Evolutionary conservation across 352 stramenopile genomes (phyloP), one percentile per base, ranked within the genome.

Genomic region (Globisporangium camurandrum): DNA sequence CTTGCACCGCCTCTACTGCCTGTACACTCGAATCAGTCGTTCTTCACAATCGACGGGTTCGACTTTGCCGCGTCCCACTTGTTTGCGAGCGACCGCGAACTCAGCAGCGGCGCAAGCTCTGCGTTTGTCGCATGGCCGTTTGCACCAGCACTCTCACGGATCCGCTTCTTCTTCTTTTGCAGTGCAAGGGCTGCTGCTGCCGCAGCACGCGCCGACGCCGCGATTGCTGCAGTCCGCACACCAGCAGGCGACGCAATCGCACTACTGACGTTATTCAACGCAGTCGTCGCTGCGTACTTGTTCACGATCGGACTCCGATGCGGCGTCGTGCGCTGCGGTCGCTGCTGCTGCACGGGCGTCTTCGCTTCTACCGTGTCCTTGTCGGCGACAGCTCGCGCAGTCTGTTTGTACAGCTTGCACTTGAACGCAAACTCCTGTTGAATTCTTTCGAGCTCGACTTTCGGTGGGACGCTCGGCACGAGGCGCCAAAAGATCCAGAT

Each of bases 361-460:
- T 27, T n/a, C 26, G 26, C 17, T 12, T 64, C 37, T n/a, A n/a
- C n/a, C n/a, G n/a, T n/a, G n/a, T n/a, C n/a, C n/a, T n/a, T n/a
- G n/a, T n/a, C n/a, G n/a, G n/a, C n/a, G 24, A 24, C 54, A n/a
- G 62, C 59, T 42, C 53, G 26, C 6, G 46, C 41, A 0, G 59
- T 67, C 30, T 67, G 71, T 36, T 84, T 54, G 58, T 86, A 88
- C 36, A 91, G 51, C 46, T 75, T 67, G 33, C 62, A 77, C 65
- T 88, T 91, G 69, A 91, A 91, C 14, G 56, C 57, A 56, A 78
- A 80, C 55, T 91, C 79, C 37, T 84, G 74, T 49, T 76, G 61
- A 34, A 85, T 50, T 68, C 81, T 71, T 26, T 83, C 66, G 23
- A 91, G 66, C 59, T 86, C 64, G 14, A 91, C 64, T 23, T 57